phyloP scores from a whole-genome alignment of 768 basidiomycete species.

The Termitomyces heimii region DNA sequence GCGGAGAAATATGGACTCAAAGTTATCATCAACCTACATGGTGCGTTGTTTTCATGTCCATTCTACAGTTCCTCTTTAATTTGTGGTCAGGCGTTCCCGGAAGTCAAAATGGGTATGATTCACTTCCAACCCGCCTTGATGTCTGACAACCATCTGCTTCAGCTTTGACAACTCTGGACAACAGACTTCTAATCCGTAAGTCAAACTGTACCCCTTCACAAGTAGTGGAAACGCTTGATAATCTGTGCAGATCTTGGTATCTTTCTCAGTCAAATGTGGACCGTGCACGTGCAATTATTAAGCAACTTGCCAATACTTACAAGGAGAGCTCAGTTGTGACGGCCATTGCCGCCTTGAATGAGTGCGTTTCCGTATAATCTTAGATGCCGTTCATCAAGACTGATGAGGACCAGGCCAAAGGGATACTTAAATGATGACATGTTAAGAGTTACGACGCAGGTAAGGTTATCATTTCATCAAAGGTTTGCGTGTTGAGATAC shows the following conservation, averaged over 20 bases:
- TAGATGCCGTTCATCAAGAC: slow-evolving; percentile 45
- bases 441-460: slow-evolving; percentile 40
- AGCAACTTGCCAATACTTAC: slow-evolving; percentile 55
- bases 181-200: slow-evolving; percentile 46
- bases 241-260: slow-evolving; percentile 51
- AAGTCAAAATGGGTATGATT: slow-evolving; percentile 69
- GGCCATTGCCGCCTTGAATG: slow-evolving; percentile 71
- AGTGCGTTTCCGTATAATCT: slow-evolving; percentile 35
- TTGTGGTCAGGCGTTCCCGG: slow-evolving; percentile 57
- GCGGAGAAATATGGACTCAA: slow-evolving; percentile 68
- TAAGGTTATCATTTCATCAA: slow-evolving; percentile 13
- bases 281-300: slow-evolving; percentile 62
- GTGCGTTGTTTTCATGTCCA: slow-evolving; percentile 16
- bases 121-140: not conserved
- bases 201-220: not conserved
- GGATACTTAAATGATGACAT: slow-evolving; percentile 26
- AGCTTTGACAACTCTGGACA: slow-evolving; percentile 85
- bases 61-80: not conserved
- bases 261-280: slow-evolving; percentile 55
- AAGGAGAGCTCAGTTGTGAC: slow-evolving; percentile 50
- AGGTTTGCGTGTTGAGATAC: slow-evolving; percentile 10
- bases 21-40: slow-evolving; percentile 75
- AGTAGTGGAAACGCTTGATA: slow-evolving; percentile 1
- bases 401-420: slow-evolving; percentile 33
- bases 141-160: slow-evolving; percentile 6